Evolutionary conservation across 2,329 filamentous ascomycete species (phyloP).

Genomic region (Neurospora sp.): DNA sequence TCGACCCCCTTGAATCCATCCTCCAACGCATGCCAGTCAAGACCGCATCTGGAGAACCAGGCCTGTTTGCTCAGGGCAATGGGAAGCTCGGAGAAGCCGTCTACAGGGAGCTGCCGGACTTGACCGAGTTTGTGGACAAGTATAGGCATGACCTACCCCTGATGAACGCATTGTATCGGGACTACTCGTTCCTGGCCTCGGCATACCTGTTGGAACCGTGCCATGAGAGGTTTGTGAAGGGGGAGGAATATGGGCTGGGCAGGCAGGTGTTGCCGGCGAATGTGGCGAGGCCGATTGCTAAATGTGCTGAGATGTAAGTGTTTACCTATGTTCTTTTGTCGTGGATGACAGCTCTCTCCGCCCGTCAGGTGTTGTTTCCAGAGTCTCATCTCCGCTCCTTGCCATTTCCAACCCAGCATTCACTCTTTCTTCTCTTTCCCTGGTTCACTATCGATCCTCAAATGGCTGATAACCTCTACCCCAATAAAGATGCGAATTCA

Average conservation of each 20-base stretch:
- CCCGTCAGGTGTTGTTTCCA: no score
- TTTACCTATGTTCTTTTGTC: background rate
- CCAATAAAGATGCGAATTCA: constrained; percentile 43
- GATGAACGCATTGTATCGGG: constrained; percentile 79
- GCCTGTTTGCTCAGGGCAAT: constrained; percentile 60
- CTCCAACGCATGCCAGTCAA: constrained; percentile 71
- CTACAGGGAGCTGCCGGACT: constrained; percentile 63
- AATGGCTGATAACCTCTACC: constrained; percentile 8
- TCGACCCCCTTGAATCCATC: constrained; percentile 61
- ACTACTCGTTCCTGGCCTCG: constrained; percentile 85
- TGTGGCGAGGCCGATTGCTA: constrained; percentile 73
- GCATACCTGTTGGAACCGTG: constrained; percentile 89
- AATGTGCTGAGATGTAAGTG: constrained; percentile 76
- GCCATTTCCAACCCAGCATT: background rate
- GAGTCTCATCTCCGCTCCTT: background rate
- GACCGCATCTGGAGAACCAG: constrained; percentile 62
- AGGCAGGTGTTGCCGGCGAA: constrained; percentile 62
- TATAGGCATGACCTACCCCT: constrained; percentile 64
- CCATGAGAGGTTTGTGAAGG: constrained; percentile 62
- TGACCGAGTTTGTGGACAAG: constrained; percentile 63
- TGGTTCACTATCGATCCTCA: constrained; percentile 5
- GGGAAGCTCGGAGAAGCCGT: constrained; percentile 63
- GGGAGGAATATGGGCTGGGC: constrained; percentile 69
- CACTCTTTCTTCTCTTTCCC: background rate
- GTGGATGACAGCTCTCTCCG: no score